phyloP scores from a whole-genome alignment of 2,329 filamentous ascomycete species.

The Talaromyces sp. region DNA sequence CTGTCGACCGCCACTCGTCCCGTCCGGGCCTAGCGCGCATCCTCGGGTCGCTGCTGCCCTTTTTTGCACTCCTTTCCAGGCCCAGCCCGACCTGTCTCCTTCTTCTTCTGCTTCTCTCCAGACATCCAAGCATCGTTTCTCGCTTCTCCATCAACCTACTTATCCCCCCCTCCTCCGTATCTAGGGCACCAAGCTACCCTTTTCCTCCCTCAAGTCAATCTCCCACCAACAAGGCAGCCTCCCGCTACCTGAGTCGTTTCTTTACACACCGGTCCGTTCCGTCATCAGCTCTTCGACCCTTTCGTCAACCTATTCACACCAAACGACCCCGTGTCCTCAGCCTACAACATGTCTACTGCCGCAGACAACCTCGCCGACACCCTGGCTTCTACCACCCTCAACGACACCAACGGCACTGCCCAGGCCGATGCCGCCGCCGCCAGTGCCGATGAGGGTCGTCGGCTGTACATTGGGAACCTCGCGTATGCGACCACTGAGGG shows the following conservation, averaged over 20 bases:
- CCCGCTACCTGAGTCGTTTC: slow-evolving; percentile 62
- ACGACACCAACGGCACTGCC: slow-evolving; percentile 56
- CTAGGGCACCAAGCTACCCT: slow-evolving; percentile 94
- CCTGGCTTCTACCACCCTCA: slow-evolving; percentile 62
- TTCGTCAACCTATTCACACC: neutral
- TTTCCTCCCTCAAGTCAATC: slow-evolving; percentile 49
- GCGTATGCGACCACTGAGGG: slow-evolving; percentile 99
- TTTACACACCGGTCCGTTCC: slow-evolving; percentile 26
- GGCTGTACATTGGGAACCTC: slow-evolving; percentile 99
- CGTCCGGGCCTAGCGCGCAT: slow-evolving; percentile 6
- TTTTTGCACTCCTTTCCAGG: slow-evolving; percentile 17
- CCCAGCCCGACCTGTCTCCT: neutral
- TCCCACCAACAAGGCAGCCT: slow-evolving; percentile 38
- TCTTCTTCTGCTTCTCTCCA: slow-evolving; percentile 9
- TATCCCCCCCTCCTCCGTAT: slow-evolving; percentile 37
- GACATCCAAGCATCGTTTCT: slow-evolving; percentile 15
- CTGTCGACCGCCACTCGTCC: neutral
- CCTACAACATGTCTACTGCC: slow-evolving; percentile 71
- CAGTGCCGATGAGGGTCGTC: slow-evolving; percentile 96
- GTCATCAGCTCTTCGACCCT: neutral
- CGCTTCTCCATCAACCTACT: slow-evolving; percentile 13
- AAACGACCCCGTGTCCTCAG: slow-evolving; percentile 36
- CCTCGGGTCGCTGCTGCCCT: slow-evolving; percentile 15
- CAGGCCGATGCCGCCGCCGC: slow-evolving; percentile 88
- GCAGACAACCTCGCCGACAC: slow-evolving; percentile 65